Base-by-base conservation (phyloP, 495 filamentous ascomycete genomes). In the Aspergillus campestris region DNA sequence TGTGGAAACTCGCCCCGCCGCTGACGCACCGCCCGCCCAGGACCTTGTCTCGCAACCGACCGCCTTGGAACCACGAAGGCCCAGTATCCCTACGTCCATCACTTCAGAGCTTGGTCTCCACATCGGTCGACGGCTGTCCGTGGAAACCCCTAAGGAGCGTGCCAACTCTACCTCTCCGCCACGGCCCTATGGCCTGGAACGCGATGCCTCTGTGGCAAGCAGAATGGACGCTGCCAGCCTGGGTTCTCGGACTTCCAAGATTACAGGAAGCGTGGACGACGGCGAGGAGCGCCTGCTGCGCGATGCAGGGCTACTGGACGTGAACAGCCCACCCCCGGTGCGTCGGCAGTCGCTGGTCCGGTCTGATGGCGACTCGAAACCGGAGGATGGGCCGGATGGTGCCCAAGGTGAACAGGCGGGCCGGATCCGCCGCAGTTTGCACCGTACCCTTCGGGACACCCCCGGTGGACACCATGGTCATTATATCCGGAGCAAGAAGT, bases 401-500 rank as follows among this genome's bases (percentile, higher is more conserved):
- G 52, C 56, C 10, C 58, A 58, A 31, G 47, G 45, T 13, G 68
- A 71, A 10, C 50, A 60, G 34, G 52, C 73, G 60, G 63, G 65
- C 60, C 54, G 89, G 44, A 81, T 84, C 31, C 84, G 92, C 11
- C 87, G 87, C 44, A 94, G 90, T 64, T 71, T 98, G n/a, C 90
- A 95, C 53, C 82, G 89, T 36, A 94, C 89, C n/a, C 74, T 98
- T 7, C 80, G 92, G 42, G 91, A 96, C 47, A 77, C 84, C 8
- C 84, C 91, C 51, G 64, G 72, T 32, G 60, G 83, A 10, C 83
- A 86, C 53, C 71, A 83, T 31, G 68, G 72, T 14, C 59, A 66
- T 34, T 81, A 87, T 52, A 77, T 79, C 53, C 77, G 84, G 8
- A 82, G 83, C 55, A 82, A 78, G 55, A 92, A 85, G 56, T 87